Conservation (phyloP, 139 green algal genomes). For the Zygnema circumcarinatum region DNA sequence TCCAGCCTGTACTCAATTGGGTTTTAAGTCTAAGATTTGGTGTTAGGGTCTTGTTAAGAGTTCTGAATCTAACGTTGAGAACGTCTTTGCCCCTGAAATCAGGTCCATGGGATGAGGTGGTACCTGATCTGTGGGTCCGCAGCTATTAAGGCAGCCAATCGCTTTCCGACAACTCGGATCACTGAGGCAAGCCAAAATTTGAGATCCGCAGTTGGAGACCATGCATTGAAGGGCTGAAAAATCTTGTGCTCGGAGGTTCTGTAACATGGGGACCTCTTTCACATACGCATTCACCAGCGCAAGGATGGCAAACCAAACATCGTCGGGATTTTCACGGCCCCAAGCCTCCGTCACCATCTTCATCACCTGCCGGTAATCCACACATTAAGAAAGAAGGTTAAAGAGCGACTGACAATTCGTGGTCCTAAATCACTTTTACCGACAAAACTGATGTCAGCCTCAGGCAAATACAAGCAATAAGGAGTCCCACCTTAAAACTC, state of each 20-base stretch:
- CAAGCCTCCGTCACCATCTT: conserved; percentile 17
- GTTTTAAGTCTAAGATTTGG: no score
- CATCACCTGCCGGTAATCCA: conserved; percentile 28
- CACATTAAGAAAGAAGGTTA: background rate
- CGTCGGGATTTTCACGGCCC: conserved; percentile 38
- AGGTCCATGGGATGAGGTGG: no score
- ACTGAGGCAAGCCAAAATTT: conserved; percentile 33
- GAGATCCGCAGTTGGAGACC: conserved; percentile 39
- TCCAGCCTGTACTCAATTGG: no score
- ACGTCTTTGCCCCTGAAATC: no score
- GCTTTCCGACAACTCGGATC: conserved; percentile 32
- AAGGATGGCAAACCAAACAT: conserved; percentile 50
- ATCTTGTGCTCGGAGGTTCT: conserved; percentile 39
- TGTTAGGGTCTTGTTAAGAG: no score
- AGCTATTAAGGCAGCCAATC: conserved; percentile 38
- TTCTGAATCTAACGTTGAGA: no score
- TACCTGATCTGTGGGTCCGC: conserved; percentile 53
- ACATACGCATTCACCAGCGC: conserved; percentile 52
- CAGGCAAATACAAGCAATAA: conserved; percentile 8
- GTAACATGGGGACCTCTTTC: conserved; percentile 23
- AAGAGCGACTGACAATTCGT: background rate
- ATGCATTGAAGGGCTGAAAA: conserved; percentile 49
- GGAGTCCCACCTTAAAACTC: conserved; percentile 7
- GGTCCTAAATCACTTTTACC: background rate
- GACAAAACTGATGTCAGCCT: background rate